Conservation (phyloP, 768 basidiomycete genomes). For the Leccinum subgranulosum region DNA sequence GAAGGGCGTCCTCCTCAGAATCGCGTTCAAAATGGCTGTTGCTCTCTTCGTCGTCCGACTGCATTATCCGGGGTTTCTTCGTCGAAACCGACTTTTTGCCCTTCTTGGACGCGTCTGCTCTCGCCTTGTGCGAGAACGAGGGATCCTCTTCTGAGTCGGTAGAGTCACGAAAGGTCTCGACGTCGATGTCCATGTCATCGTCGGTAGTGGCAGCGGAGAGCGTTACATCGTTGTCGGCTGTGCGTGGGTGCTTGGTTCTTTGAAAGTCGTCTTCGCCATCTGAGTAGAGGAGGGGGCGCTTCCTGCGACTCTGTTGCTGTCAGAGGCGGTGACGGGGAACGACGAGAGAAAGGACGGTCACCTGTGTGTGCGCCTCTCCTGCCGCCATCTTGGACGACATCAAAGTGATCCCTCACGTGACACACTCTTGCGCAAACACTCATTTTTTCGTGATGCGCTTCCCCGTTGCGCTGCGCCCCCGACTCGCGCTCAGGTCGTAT, state of each 20-base stretch:
- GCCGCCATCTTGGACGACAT: slow-evolving; percentile 19
- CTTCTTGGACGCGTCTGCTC: slow-evolving; percentile 5
- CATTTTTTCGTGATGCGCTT: background rate
- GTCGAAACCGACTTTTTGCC: slow-evolving; percentile 17
- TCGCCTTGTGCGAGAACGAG: slow-evolving; percentile 7
- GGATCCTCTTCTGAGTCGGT: background rate
- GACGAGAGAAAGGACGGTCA: slow-evolving; percentile 8
- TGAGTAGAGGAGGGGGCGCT: slow-evolving; percentile 34
- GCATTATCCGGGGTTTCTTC: slow-evolving; percentile 16
- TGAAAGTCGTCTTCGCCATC: slow-evolving; percentile 36
- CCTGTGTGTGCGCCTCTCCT: slow-evolving; percentile 18
- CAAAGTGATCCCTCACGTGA: slow-evolving; percentile 7
- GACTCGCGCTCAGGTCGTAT: slow-evolving; percentile 10
- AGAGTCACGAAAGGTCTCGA: slow-evolving; percentile 29
- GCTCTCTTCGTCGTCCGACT: slow-evolving; percentile 31
- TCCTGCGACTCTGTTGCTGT: slow-evolving; percentile 22
- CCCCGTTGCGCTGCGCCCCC: slow-evolving; percentile 1
- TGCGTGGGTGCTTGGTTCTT: slow-evolving; percentile 25
- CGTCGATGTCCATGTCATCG: slow-evolving; percentile 40
- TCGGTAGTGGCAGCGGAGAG: slow-evolving; percentile 33
- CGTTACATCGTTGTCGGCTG: slow-evolving; percentile 28
- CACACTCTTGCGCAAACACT: too few species aligned
- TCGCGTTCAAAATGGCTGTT: slow-evolving; percentile 23
- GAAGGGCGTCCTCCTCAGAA: slow-evolving; percentile 23
- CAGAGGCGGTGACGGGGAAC: slow-evolving; percentile 1